A percentile compares a stretch with the other conserved stretches of the same genome.
phyloP scores from a whole-genome alignment of 495 filamentous ascomycete genomes.

The Immersiella caudata region DNA sequence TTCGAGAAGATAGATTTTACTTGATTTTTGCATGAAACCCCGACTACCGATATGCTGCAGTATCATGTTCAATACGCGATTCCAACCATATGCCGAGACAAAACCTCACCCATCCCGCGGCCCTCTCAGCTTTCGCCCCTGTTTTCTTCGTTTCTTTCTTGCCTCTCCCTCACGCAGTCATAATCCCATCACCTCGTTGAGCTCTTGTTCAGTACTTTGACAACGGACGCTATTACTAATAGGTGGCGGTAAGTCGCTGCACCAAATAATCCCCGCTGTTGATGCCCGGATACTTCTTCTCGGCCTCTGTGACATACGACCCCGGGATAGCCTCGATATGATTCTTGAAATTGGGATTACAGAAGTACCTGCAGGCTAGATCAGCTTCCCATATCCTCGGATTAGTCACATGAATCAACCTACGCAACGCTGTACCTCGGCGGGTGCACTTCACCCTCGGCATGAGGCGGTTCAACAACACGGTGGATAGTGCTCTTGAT shows the following conservation, averaged over 20 bases:
- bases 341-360: slow-evolving; percentile 82
- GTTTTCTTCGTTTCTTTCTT: not conserved
- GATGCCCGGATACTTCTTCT: slow-evolving; percentile 78
- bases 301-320: slow-evolving; percentile 68
- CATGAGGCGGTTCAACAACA: slow-evolving; percentile 78
- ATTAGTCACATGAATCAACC: slow-evolving; percentile 28
- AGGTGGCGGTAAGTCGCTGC: slow-evolving; percentile 76
- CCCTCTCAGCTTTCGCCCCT: not conserved
- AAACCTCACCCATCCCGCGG: not conserved
- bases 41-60: not conserved
- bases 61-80: too few species aligned
- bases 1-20: too few species aligned
- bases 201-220: not conserved
- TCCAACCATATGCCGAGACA: not conserved
- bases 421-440: slow-evolving; percentile 70
- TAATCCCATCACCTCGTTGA: not conserved
- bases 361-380: slow-evolving; percentile 66
- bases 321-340: slow-evolving; percentile 86
- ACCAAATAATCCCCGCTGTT: slow-evolving; percentile 82
- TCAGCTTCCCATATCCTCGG: not conserved
- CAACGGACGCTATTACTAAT: slow-evolving; percentile 32
- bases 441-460: slow-evolving; percentile 55
- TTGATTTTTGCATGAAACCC: not conserved
- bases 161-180: not conserved
- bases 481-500: slow-evolving; percentile 89